Percentiles rank a stretch among this genome's conserved stretches.
Evolutionary conservation across 805 yeast species (phyloP).

Genomic region (Wickerhamiella domercqiae): DNA sequence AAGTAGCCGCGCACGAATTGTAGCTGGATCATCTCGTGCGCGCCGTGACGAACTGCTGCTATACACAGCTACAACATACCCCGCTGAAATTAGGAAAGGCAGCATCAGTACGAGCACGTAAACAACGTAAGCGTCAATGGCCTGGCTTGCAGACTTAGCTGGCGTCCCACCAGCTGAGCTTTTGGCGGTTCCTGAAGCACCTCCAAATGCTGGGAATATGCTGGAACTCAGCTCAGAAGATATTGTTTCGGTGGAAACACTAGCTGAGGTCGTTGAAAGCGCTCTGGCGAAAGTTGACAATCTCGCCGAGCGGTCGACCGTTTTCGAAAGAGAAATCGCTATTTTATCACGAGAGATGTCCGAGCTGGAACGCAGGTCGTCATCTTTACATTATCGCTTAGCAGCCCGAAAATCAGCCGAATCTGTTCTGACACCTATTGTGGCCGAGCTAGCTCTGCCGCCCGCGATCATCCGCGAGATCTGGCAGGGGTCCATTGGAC

Average conservation of each 20-base stretch:
- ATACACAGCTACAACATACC: not conserved
- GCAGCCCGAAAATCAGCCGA: conserved; percentile 35
- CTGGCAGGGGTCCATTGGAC: conserved; percentile 39
- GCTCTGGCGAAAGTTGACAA: conserved; percentile 1
- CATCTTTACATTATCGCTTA: conserved; percentile 33
- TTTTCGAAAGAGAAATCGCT: conserved; percentile 43
- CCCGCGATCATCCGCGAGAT: conserved; percentile 52
- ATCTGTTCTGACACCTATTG: conserved; percentile 50
- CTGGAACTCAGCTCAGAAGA: conserved; percentile 1
- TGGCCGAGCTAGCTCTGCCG: conserved; percentile 59
- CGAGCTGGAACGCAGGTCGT: conserved; percentile 39
- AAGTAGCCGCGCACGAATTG: not conserved
- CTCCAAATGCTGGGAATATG: conserved; percentile 5
- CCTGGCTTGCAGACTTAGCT: conserved; percentile 4
- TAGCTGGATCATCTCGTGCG: not conserved
- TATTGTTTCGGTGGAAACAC: conserved; percentile 2
- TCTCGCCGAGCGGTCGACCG: not conserved
- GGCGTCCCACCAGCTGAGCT: conserved; percentile 1
- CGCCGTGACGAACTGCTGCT: not conserved
- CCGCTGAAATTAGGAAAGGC: not conserved
- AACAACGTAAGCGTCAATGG: not conserved
- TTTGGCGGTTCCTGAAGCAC: not conserved
- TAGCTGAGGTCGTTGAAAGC: conserved; percentile 3
- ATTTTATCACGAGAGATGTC: conserved; percentile 47
- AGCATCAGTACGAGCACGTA: not conserved